These are phyloP conservation scores for Candida glucosophila DNA, from an alignment of 1,139 yeast species.

Conservation along the genomic window DNA sequence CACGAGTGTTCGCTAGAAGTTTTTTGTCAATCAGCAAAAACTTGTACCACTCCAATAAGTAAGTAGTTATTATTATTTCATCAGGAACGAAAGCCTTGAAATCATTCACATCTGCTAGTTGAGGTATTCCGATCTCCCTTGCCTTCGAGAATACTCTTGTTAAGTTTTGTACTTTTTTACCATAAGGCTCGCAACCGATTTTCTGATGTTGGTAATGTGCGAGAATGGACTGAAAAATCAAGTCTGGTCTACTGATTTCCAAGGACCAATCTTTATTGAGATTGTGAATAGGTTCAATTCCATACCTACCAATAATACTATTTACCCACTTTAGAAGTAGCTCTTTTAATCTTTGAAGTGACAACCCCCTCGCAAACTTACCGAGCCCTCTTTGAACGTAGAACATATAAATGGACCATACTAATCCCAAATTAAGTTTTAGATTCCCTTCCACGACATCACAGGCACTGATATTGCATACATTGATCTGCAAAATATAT, in stretches of 20 bases:
- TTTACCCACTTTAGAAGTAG: constrained; percentile 30
- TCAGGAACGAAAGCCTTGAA: constrained; percentile 46
- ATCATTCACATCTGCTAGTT: constrained; percentile 54
- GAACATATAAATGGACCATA: constrained; percentile 54
- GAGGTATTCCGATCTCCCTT: constrained; percentile 44
- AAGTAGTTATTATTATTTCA: constrained; percentile 56
- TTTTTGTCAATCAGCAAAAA: constrained; percentile 25
- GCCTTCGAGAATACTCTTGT: constrained; percentile 13
- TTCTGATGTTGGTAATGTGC: constrained; percentile 18
- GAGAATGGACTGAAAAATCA: constrained; percentile 16
- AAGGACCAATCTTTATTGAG: constrained; percentile 34
- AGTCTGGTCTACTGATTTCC: constrained; percentile 22
- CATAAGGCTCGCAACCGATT: constrained; percentile 2
- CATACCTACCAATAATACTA: constrained; percentile 11
- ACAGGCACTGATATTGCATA: constrained; percentile 58
- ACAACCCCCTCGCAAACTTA: constrained; percentile 23
- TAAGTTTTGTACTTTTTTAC: constrained; percentile 21
- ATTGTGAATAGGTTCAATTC: constrained; percentile 15
- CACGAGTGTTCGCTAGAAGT: neutral
- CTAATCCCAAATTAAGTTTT: constrained; percentile 54
- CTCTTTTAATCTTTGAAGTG: constrained; percentile 23
- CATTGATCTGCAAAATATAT: constrained; percentile 41
- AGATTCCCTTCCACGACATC: constrained; percentile 57
- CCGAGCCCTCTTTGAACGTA: constrained; percentile 28
- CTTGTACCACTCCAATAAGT: constrained; percentile 60